A percentile compares a stretch with the other conserved stretches of the same genome.
These are phyloP conservation scores for Podospora appendiculata DNA, from an alignment of 495 filamentous ascomycete species.

Conservation along the genomic window DNA sequence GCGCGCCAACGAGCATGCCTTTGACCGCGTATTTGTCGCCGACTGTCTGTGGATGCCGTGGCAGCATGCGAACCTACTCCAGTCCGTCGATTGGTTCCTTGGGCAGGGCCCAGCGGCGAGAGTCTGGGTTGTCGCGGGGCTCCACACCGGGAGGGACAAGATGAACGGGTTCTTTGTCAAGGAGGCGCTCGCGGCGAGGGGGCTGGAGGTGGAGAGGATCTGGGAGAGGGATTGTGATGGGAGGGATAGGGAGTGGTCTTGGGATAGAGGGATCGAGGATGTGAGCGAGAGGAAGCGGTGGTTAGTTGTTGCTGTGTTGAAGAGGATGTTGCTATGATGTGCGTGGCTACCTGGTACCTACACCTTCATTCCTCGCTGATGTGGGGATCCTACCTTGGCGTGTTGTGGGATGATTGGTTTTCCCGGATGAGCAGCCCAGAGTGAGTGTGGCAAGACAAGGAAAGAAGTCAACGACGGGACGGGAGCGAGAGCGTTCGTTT, in stretches of 20 bases:
- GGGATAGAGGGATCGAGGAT: slow-evolving; percentile 57
- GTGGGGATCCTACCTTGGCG: too few relatives aligned
- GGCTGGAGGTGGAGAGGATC: slow-evolving; percentile 61
- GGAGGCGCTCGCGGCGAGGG: slow-evolving; percentile 44
- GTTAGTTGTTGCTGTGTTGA: slow-evolving; percentile 64
- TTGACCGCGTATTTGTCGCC: slow-evolving; percentile 65
- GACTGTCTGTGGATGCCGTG: slow-evolving; percentile 83
- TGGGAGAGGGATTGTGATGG: slow-evolving; percentile 69
- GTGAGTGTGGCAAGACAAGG: too few relatives aligned
- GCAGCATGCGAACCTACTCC: slow-evolving; percentile 65
- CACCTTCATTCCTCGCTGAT: too few relatives aligned
- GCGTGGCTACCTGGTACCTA: too few relatives aligned
- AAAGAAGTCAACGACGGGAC: too few relatives aligned
- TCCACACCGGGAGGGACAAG: slow-evolving; percentile 75
- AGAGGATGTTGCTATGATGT: slow-evolving; percentile 3
- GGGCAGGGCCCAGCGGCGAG: slow-evolving; percentile 36
- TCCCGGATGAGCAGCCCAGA: too few relatives aligned
- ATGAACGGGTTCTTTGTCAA: slow-evolving; percentile 63
- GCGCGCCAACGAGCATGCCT: slow-evolving; percentile 36
- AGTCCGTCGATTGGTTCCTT: slow-evolving; percentile 68
- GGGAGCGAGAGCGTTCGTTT: too few relatives aligned
- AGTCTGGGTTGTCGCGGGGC: slow-evolving; percentile 65
- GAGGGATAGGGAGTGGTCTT: slow-evolving; percentile 57
- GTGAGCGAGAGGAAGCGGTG: slow-evolving; percentile 62
- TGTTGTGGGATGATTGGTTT: too few relatives aligned